A percentile compares a stretch with the other conserved stretches of the same genome.
phyloP scores from a whole-genome alignment of 208 protist genomes.

The Angomonas ambiguus region DNA sequence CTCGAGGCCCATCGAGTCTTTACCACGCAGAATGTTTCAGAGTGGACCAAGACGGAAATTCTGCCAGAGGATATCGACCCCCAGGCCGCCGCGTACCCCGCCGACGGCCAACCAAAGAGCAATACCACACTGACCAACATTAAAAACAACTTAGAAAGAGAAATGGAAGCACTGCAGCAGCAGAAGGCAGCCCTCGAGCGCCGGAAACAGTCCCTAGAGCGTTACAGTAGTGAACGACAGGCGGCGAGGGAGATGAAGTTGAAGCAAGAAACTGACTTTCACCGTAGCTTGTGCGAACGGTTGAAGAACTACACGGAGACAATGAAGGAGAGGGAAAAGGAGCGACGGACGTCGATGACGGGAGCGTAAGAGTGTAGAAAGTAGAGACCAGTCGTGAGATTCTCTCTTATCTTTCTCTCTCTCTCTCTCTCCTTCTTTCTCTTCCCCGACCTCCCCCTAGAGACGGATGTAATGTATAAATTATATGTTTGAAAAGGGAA shows the following conservation, averaged over 20 bases:
- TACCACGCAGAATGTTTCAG: slow-evolving; percentile 13
- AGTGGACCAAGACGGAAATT: not conserved
- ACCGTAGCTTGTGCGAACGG: slow-evolving; percentile 24
- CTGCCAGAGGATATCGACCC: not conserved
- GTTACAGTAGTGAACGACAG: slow-evolving; percentile 16
- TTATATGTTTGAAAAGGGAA: slow-evolving; percentile 4
- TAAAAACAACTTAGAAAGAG: slow-evolving; percentile 14
- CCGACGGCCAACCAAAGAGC: not conserved
- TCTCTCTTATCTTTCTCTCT: slow-evolving; percentile 10
- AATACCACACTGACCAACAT: not conserved
- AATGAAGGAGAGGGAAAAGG: slow-evolving; percentile 31
- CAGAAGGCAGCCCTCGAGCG: slow-evolving; percentile 17
- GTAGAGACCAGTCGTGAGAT: slow-evolving; percentile 1
- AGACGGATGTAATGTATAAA: slow-evolving; percentile 8
- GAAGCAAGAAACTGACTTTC: slow-evolving; percentile 20
- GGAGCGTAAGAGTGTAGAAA: not conserved
- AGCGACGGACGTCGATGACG: slow-evolving; percentile 13
- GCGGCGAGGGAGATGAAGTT: slow-evolving; percentile 6
- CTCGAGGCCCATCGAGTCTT: slow-evolving; percentile 29
- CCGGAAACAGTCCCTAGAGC: slow-evolving; percentile 19
- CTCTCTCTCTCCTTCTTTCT: slow-evolving; percentile 7
- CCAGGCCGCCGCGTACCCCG: too few relatives aligned
- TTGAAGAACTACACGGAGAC: slow-evolving; percentile 30
- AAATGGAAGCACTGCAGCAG: slow-evolving; percentile 25
- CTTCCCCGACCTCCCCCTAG: not conserved